Evolutionary conservation across 1,139 yeast genomes (phyloP).

Genomic region (Candida mesenterica): DNA sequence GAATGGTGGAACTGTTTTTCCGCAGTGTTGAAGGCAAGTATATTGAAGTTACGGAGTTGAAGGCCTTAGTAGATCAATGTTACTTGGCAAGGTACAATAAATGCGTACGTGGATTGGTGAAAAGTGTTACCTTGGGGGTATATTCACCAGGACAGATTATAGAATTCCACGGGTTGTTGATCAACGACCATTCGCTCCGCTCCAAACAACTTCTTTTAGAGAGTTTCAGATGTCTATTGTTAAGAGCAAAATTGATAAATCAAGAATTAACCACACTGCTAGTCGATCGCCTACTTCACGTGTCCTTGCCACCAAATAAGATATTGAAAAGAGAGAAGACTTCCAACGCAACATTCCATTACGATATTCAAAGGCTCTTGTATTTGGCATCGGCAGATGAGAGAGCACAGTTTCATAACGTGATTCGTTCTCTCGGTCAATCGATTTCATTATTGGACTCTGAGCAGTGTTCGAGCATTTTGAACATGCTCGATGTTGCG

Average conservation of each 20-base stretch:
- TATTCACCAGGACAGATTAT: conserved; percentile 1
- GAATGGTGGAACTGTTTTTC: conserved; percentile 1
- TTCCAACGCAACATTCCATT: conserved; percentile 5
- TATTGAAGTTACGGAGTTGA: neutral
- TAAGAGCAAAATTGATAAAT: conserved; percentile 18
- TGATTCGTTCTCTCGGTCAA: conserved; percentile 30
- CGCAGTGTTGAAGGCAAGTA: neutral
- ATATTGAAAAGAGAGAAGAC: conserved; percentile 8
- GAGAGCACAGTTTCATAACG: conserved; percentile 24
- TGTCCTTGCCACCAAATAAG: conserved; percentile 8
- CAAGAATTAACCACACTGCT: conserved; percentile 13
- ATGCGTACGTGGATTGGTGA: conserved; percentile 4
- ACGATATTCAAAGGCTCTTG: conserved; percentile 20
- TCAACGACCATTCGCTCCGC: conserved; percentile 6
- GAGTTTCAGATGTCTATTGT: conserved; percentile 19
- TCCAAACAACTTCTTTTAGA: conserved; percentile 24
- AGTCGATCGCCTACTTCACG: conserved; percentile 14
- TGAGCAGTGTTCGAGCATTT: conserved; percentile 13
- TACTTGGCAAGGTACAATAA: conserved; percentile 2
- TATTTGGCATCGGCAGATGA: conserved; percentile 14
- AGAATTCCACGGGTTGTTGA: conserved; percentile 4
- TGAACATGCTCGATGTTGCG: conserved; percentile 16
- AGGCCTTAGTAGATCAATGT: conserved; percentile 1
- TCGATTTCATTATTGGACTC: conserved; percentile 26
- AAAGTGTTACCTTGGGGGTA: conserved; percentile 2